A percentile compares a stretch with the other conserved stretches of the same genome.
Evolutionary conservation across 768 basidiomycete genomes (phyloP).

Genomic region (Galerina marginata): DNA sequence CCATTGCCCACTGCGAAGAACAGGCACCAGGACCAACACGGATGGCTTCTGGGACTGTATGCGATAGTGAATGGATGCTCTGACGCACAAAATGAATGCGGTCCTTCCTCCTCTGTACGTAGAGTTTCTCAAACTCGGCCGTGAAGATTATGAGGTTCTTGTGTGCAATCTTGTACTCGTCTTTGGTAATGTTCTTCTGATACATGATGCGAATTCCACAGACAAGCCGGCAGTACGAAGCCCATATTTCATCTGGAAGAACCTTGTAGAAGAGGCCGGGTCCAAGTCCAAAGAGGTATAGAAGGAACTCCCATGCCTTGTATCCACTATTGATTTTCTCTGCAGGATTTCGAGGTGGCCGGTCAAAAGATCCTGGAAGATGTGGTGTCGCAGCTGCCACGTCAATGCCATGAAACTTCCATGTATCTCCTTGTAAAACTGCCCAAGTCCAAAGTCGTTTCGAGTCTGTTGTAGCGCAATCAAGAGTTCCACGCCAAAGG

Average conservation of each 20-base stretch:
- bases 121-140: slow-evolving; percentile 40
- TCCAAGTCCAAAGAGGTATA: slow-evolving; percentile 39
- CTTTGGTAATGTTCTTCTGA: slow-evolving; percentile 27
- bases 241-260: slow-evolving; percentile 34
- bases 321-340: slow-evolving; percentile 44
- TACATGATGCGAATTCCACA: slow-evolving; percentile 27
- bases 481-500: slow-evolving; percentile 36
- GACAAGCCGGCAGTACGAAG: slow-evolving; percentile 39
- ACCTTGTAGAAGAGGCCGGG: slow-evolving; percentile 34
- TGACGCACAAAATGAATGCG: slow-evolving; percentile 40
- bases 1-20: slow-evolving; percentile 35
- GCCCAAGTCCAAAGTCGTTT: slow-evolving; percentile 34
- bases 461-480: slow-evolving; percentile 25
- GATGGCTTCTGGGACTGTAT: slow-evolving; percentile 33
- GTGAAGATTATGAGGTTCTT: slow-evolving; percentile 27
- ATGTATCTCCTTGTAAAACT: slow-evolving; percentile 29
- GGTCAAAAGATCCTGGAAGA: slow-evolving; percentile 32
- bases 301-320: slow-evolving; percentile 40
- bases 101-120: slow-evolving; percentile 30
- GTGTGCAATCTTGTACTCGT: slow-evolving; percentile 27
- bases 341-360: slow-evolving; percentile 33
- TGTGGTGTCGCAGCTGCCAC: slow-evolving; percentile 19
- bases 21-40: slow-evolving; percentile 30
- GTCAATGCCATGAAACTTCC: slow-evolving; percentile 33
- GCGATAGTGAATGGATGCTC: slow-evolving; percentile 39